These are phyloP conservation scores for Alopecurus myosuroides DNA, from an alignment of 176 grass and related monocot species.

Conservation along the genomic window DNA sequence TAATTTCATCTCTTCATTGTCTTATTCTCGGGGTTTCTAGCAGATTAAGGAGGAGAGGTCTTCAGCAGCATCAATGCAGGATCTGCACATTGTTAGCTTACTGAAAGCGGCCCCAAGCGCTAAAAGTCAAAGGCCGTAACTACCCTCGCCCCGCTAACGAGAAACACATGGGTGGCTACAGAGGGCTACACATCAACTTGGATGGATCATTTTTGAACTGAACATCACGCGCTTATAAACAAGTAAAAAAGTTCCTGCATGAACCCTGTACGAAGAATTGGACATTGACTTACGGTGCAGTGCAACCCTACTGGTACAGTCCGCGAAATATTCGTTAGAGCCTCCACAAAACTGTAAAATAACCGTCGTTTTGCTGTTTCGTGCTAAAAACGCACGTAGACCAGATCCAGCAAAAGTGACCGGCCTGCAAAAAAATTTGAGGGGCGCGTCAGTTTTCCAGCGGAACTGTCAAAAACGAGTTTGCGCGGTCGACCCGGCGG, in stretches of 20 bases:
- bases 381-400: too few species aligned
- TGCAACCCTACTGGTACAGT: too few species aligned
- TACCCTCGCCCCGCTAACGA: background rate
- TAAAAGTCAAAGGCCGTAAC: conserved; percentile 24
- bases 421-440: too few species aligned
- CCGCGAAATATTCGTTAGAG: too few species aligned
- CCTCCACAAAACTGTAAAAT: too few species aligned
- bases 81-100: background rate
- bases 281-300: background rate
- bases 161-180: conserved; percentile 18
- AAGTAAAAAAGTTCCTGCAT: background rate
- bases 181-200: background rate
- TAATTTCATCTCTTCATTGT: background rate
- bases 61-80: background rate
- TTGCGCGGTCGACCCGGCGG: too few species aligned
- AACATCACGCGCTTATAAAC: background rate
- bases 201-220: background rate
- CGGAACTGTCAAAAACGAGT: too few species aligned
- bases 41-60: too few species aligned
- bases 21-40: background rate
- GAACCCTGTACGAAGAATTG: background rate
- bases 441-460: too few species aligned
- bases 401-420: too few species aligned
- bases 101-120: conserved; percentile 1
- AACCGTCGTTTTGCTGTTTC: too few species aligned